phyloP scores from a whole-genome alignment of 2,329 filamentous ascomycete genomes.

The Furcasterigmium sp. region DNA sequence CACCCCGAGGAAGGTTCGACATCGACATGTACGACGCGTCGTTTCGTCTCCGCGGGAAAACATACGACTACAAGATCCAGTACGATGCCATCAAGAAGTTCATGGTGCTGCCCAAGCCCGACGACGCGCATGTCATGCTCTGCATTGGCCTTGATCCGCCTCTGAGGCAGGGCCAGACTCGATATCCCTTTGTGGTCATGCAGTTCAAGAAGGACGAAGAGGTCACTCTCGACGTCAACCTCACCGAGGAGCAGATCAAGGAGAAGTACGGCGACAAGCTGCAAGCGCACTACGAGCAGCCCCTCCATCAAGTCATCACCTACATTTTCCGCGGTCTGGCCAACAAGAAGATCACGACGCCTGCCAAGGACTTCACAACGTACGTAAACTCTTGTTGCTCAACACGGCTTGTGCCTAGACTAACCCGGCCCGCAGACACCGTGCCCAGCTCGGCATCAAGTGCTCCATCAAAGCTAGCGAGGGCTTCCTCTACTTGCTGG shows the following conservation, averaged over 20 bases:
- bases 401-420: slow-evolving; percentile 2
- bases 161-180: slow-evolving; percentile 91
- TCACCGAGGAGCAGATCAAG: slow-evolving; percentile 83
- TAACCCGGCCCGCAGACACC: slow-evolving; percentile 54
- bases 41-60: slow-evolving; percentile 95
- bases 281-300: slow-evolving; percentile 84
- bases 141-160: slow-evolving; percentile 92
- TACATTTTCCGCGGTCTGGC: slow-evolving; percentile 93
- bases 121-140: slow-evolving; percentile 92
- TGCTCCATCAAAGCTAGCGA: slow-evolving; percentile 99
- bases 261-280: slow-evolving; percentile 86
- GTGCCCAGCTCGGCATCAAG: slow-evolving; percentile 92
- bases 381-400: slow-evolving; percentile 26
- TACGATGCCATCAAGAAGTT: slow-evolving; percentile 98
- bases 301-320: slow-evolving; percentile 87
- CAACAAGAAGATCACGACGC: slow-evolving; percentile 90
- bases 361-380: slow-evolving; percentile 89
- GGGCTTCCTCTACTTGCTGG: slow-evolving; percentile 92
- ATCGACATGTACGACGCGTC: slow-evolving; percentile 99
- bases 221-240: slow-evolving; percentile 92
- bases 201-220: slow-evolving; percentile 98
- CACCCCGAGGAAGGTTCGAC: slow-evolving; percentile 96
- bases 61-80: slow-evolving; percentile 99
- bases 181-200: slow-evolving; percentile 98
- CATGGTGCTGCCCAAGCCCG: slow-evolving; percentile 97